Conservation (phyloP, 495 filamentous ascomycete species). For the Penicillium riverlandense region DNA sequence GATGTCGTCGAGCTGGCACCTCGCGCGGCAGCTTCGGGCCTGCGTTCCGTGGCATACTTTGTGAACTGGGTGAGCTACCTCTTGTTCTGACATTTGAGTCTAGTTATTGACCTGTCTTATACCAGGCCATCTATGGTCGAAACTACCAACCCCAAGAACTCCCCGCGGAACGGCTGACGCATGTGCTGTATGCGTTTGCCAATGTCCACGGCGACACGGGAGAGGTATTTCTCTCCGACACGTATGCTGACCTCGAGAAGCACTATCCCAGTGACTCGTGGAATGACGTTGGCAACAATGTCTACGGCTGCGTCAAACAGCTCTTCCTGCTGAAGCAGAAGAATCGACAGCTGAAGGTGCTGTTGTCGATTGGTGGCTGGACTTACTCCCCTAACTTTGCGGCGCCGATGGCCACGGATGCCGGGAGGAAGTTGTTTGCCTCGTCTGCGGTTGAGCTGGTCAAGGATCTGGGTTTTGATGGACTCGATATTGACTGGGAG, state of each 20-base stretch:
- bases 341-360: background rate
- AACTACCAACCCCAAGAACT: conserved; percentile 67
- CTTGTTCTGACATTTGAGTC: too few species aligned
- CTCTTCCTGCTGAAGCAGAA: background rate
- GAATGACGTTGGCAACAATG: background rate
- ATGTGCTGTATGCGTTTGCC: conserved; percentile 74
- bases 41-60: background rate
- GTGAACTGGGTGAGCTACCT: conserved; percentile 55
- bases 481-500: conserved; percentile 59
- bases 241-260: conserved; percentile 42
- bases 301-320: background rate
- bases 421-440: conserved; percentile 57
- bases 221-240: conserved; percentile 69
- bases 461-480: conserved; percentile 57
- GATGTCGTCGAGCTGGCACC: background rate
- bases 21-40: background rate
- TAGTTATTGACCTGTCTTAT: too few species aligned
- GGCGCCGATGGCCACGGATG: background rate
- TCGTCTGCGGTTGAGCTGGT: conserved; percentile 56
- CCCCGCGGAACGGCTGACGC: conserved; percentile 65
- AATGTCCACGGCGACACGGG: conserved; percentile 51
- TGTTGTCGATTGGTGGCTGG: background rate
- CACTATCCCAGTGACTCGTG: background rate
- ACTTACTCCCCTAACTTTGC: background rate
- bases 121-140: conserved; percentile 59